These are phyloP conservation scores for Spizellomyces sp. DNA, from an alignment of 192 early-diverging fungal species.

Conservation along the genomic window DNA sequence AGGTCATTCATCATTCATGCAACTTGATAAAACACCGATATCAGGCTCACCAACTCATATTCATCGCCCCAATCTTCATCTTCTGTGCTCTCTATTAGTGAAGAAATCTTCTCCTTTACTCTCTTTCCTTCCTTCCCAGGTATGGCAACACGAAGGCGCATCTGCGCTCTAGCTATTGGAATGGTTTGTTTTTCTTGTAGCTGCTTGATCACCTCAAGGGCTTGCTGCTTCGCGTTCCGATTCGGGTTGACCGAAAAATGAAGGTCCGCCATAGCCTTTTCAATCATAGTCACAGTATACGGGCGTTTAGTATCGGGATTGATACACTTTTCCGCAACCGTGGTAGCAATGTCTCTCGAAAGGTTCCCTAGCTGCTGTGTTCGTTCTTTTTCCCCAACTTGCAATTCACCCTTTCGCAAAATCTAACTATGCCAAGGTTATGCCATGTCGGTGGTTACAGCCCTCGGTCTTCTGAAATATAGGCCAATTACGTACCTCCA, in stretches of 20 bases:
- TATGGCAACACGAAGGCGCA: constrained; percentile 82
- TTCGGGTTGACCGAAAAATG: constrained; percentile 91
- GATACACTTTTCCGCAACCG: constrained; percentile 92
- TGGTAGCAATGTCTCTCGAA: constrained; percentile 92
- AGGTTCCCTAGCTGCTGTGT: constrained; percentile 76
- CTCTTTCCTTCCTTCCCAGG: constrained; percentile 88
- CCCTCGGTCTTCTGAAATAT: too few relatives aligned
- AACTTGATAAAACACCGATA: not conserved
- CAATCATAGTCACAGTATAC: constrained; percentile 97
- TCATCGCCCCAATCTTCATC: constrained; percentile 81
- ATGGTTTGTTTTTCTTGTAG: constrained; percentile 86
- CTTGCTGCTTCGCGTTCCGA: constrained; percentile 86
- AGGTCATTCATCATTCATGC: too few relatives aligned
- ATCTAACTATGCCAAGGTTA: constrained; percentile 54
- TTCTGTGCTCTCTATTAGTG: constrained; percentile 68
- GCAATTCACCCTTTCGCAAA: constrained; percentile 92
- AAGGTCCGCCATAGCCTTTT: constrained; percentile 94
- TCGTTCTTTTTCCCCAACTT: constrained; percentile 97
- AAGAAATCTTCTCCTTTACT: constrained; percentile 71
- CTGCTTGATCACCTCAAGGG: constrained; percentile 91
- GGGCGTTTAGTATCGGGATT: constrained; percentile 94
- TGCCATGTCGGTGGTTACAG: too few relatives aligned
- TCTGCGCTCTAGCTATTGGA: constrained; percentile 93
- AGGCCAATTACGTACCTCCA: constrained; percentile 43
- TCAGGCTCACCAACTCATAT: constrained; percentile 72